Conservation (phyloP, 2,329 filamentous ascomycete species). For the Bipolaris cookei region DNA sequence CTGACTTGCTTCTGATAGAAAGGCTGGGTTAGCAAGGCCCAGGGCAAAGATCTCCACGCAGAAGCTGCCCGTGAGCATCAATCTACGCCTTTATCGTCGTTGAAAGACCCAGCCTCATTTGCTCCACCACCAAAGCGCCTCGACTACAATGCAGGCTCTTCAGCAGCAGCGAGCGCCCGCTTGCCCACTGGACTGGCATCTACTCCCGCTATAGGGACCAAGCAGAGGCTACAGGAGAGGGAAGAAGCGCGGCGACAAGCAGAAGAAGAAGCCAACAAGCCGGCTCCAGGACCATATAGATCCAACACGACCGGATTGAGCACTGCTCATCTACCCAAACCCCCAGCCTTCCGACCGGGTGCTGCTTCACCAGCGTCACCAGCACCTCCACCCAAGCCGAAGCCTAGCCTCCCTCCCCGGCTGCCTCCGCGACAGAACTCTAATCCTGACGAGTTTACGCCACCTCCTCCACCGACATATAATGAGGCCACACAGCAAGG, state of each 20-base stretch:
- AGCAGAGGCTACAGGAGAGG: constrained; percentile 46
- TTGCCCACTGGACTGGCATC: constrained; percentile 48
- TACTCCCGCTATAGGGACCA: constrained; percentile 49
- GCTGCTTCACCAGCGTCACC: constrained; percentile 30
- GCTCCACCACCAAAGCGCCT: constrained; percentile 77
- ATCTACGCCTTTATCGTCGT: constrained; percentile 68
- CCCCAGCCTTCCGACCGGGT: constrained; percentile 63
- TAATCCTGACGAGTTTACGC: constrained; percentile 54
- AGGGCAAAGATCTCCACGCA: constrained; percentile 53
- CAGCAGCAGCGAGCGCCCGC: constrained; percentile 33
- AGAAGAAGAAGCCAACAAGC: constrained; percentile 43
- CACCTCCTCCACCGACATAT: constrained; percentile 57
- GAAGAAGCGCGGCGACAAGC: constrained; percentile 45
- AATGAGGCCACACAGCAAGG: constrained; percentile 47
- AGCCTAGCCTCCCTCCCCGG: constrained; percentile 68
- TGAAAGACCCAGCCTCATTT: constrained; percentile 79
- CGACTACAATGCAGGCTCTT: constrained; percentile 56
- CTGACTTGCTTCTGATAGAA: constrained; percentile 51
- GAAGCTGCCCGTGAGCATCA: constrained; percentile 55
- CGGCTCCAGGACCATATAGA: constrained; percentile 69
- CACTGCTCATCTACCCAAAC: constrained; percentile 72
- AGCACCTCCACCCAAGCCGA: constrained; percentile 48
- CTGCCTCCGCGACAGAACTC: constrained; percentile 72
- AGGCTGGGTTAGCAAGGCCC: constrained; percentile 62
- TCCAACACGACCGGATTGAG: constrained; percentile 73